These are phyloP conservation scores for Xylaria sp. DNA, from an alignment of 2,329 filamentous ascomycete species.

Conservation along the genomic window DNA sequence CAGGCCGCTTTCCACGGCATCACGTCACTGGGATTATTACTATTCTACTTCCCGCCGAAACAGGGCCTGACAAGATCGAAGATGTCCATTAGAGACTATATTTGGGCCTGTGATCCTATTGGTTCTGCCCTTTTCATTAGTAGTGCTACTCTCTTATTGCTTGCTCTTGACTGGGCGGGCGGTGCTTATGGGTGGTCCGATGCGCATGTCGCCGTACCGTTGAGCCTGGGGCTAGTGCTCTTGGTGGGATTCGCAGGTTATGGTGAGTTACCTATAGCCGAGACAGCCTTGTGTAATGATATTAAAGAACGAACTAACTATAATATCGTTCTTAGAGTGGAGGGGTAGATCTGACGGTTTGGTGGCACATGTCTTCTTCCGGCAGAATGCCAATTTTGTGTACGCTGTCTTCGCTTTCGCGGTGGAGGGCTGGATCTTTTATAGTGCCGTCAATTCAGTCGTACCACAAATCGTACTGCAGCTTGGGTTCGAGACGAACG, in stretches of 20 bases:
- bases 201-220: conserved; percentile 54
- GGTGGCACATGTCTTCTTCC: conserved; percentile 66
- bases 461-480: conserved; percentile 61
- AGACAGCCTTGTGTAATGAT: background rate
- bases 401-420: conserved; percentile 65
- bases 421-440: conserved; percentile 69
- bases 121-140: conserved; percentile 57
- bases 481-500: conserved; percentile 58
- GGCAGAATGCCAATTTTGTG: conserved; percentile 62
- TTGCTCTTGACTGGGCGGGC: conserved; percentile 59
- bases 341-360: conserved; percentile 64
- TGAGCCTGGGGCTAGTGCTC: conserved; percentile 55
- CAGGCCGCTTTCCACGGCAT: conserved; percentile 63
- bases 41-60: conserved; percentile 59
- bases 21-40: conserved; percentile 58
- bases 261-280: conserved; percentile 48
- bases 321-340: conserved; percentile 56
- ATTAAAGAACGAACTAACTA: background rate
- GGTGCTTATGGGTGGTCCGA: conserved; percentile 55
- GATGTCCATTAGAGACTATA: conserved; percentile 52
- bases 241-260: conserved; percentile 54
- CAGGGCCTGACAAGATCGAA: conserved; percentile 50
- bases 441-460: conserved; percentile 62
- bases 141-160: conserved; percentile 56
- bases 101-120: conserved; percentile 61